Conservation (phyloP, 192 early-diverging fungal species). For the Entomortierella beljakovae region DNA sequence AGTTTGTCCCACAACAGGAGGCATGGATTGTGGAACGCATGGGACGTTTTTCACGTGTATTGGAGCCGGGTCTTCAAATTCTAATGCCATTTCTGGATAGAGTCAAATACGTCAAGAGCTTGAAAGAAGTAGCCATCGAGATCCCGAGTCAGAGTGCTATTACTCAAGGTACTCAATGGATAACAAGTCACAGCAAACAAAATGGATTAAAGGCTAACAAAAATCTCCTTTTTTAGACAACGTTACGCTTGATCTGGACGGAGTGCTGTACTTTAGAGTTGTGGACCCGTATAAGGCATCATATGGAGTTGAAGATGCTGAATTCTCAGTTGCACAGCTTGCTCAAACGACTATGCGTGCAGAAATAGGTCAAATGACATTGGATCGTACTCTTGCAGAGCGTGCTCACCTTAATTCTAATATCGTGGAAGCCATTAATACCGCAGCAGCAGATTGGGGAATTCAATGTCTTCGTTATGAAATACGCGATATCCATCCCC, state of each 20-base stretch:
- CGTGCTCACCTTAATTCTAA: slow-evolving; percentile 92
- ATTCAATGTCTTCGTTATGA: slow-evolving; percentile 96
- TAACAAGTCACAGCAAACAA: neutral
- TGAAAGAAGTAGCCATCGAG: slow-evolving; percentile 96
- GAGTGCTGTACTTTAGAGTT: slow-evolving; percentile 95
- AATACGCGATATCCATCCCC: slow-evolving; percentile 96
- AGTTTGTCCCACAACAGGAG: slow-evolving; percentile 99
- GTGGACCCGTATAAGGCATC: slow-evolving; percentile 94
- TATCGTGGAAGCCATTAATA: slow-evolving; percentile 96
- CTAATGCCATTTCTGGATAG: slow-evolving; percentile 90
- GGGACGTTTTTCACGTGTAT: slow-evolving; percentile 85
- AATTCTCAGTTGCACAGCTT: slow-evolving; percentile 95
- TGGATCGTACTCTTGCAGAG: slow-evolving; percentile 95
- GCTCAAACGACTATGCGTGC: slow-evolving; percentile 99
- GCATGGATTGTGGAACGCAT: slow-evolving; percentile 98
- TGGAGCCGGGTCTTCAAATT: slow-evolving; percentile 93
- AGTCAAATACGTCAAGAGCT: slow-evolving; percentile 91
- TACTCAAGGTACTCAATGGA: slow-evolving; percentile 76
- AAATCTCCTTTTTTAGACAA: slow-evolving; percentile 74
- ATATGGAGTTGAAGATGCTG: slow-evolving; percentile 95
- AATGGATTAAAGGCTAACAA: neutral
- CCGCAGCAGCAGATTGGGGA: slow-evolving; percentile 95
- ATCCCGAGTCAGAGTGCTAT: slow-evolving; percentile 92
- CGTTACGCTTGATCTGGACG: slow-evolving; percentile 95
- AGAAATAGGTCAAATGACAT: slow-evolving; percentile 98